phyloP scores from a whole-genome alignment of 306 rosid species.

The Elaeagnus macrophylla region DNA sequence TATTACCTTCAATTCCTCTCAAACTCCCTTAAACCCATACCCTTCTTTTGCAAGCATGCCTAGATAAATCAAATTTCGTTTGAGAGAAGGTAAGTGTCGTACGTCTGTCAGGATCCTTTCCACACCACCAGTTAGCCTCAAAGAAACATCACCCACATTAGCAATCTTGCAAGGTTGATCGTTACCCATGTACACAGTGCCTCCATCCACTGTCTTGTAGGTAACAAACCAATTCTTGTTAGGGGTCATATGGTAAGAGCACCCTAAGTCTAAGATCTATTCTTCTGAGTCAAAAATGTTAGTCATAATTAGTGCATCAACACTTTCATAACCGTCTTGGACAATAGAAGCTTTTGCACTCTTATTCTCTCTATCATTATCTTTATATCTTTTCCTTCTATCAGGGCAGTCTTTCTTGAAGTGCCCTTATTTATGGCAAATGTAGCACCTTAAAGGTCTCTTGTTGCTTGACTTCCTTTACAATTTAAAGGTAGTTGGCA shows the following conservation, averaged over 20 bases:
- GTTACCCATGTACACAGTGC: neutral
- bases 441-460: neutral
- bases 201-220: too few species aligned
- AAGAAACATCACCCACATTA: neutral
- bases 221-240: neutral
- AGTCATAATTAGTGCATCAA: neutral
- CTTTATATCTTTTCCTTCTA: neutral
- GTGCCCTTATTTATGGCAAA: neutral
- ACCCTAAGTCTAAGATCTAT: neutral
- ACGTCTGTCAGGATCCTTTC: too few species aligned
- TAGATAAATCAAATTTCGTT: neutral
- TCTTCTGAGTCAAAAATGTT: too few species aligned
- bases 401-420: neutral
- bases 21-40: neutral
- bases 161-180: neutral
- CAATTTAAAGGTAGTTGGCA: neutral
- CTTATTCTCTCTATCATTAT: neutral
- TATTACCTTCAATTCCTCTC: neutral
- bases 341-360: neutral
- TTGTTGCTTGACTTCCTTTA: neutral
- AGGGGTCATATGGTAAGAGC: neutral
- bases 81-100: neutral
- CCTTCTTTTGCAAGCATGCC: neutral
- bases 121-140: neutral
- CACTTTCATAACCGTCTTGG: neutral